phyloP scores from a whole-genome alignment of 768 basidiomycete species.

The Paxillus rubicundulus region DNA sequence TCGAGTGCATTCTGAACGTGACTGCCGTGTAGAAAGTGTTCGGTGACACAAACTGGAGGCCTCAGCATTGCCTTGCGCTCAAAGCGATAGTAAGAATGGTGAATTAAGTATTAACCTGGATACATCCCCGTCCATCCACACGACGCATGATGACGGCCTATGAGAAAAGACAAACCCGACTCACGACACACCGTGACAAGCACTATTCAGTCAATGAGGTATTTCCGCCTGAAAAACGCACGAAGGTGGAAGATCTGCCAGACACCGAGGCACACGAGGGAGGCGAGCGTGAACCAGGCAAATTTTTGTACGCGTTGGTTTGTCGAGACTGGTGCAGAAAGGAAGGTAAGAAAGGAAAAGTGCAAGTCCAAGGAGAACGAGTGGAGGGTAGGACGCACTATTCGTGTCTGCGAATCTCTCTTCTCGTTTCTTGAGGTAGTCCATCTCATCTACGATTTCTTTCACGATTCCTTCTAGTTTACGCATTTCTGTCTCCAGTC shows the following conservation, averaged over 20 bases:
- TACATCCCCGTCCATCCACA: too few relatives aligned
- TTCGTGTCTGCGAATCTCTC: conserved; percentile 87
- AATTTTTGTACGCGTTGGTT: conserved; percentile 90
- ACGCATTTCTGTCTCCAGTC: conserved; percentile 96
- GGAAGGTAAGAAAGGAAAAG: not conserved
- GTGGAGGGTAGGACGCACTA: conserved; percentile 47
- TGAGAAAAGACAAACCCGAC: conserved; percentile 3
- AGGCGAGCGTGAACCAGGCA: conserved; percentile 81
- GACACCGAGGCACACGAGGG: conserved; percentile 74
- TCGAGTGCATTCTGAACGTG: too few relatives aligned
- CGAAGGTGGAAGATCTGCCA: conserved; percentile 97
- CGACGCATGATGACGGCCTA: not conserved
- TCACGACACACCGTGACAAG: conserved; percentile 5
- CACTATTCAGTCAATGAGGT: conserved; percentile 72
- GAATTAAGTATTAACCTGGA: too few relatives aligned
- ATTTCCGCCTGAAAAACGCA: conserved; percentile 94
- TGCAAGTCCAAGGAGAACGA: not conserved
- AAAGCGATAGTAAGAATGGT: too few relatives aligned
- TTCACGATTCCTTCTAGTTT: conserved; percentile 94
- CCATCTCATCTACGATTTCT: conserved; percentile 92
- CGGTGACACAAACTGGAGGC: too few relatives aligned
- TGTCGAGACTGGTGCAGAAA: conserved; percentile 68
- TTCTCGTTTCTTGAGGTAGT: conserved; percentile 88
- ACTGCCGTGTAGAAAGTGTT: too few relatives aligned
- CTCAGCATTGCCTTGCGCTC: too few relatives aligned